Conservation (phyloP, 208 protist species). For the Vickermania spadyakhi region DNA sequence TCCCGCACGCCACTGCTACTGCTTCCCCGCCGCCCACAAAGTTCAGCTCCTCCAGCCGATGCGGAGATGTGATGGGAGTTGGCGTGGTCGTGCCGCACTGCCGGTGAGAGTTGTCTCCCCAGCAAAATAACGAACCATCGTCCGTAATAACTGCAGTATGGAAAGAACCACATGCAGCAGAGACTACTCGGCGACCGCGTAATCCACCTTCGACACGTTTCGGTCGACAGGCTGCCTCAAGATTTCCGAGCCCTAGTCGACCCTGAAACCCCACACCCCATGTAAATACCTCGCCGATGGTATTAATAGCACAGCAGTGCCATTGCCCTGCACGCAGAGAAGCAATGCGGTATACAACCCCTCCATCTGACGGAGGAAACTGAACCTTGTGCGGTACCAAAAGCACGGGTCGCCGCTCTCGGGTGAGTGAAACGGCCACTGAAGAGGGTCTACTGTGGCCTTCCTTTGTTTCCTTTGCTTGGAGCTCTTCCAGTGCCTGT, state of each 20-base stretch:
- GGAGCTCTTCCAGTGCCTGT: neutral
- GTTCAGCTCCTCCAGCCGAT: constrained; percentile 66
- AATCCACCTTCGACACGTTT: constrained; percentile 52
- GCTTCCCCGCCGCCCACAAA: constrained; percentile 68
- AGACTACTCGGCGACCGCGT: constrained; percentile 40
- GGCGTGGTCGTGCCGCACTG: constrained; percentile 39
- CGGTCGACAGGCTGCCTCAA: constrained; percentile 47
- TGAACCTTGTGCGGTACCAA: constrained; percentile 57
- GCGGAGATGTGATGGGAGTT: constrained; percentile 3
- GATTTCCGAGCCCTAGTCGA: constrained; percentile 66
- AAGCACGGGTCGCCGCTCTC: constrained; percentile 65
- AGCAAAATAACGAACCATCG: constrained; percentile 64
- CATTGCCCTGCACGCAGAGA: constrained; percentile 80
- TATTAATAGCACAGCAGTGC: constrained; percentile 79
- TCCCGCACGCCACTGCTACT: constrained; percentile 64
- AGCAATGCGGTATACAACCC: constrained; percentile 19
- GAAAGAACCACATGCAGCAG: constrained; percentile 78
- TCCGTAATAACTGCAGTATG: constrained; percentile 73
- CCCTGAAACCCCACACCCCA: constrained; percentile 87
- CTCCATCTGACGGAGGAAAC: constrained; percentile 4
- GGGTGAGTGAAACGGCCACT: constrained; percentile 51
- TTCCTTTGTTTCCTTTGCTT: too few species aligned
- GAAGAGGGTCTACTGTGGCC: constrained; percentile 21
- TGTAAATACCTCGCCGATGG: constrained; percentile 67
- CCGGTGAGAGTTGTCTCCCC: constrained; percentile 79